phyloP scores from a whole-genome alignment of 257 asterid species.

The Asclepias syriaca region DNA sequence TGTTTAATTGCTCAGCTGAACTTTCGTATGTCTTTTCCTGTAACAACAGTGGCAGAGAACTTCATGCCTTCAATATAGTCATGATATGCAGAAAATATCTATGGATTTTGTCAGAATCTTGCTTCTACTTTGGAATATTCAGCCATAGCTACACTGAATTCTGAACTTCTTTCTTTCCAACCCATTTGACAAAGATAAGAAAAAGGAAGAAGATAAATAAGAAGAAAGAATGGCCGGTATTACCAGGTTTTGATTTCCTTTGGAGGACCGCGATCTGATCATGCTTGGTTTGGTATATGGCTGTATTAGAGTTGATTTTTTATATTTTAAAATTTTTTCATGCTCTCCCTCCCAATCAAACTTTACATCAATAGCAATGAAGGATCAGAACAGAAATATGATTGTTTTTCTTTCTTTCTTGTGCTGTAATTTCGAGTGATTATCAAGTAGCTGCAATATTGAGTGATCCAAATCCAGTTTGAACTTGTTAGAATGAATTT shows the following conservation, averaged over 20 bases:
- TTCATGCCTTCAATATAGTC: background rate
- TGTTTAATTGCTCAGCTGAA: background rate
- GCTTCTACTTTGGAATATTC: background rate
- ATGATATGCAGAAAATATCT: background rate
- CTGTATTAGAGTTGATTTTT: background rate
- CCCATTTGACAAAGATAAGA: background rate
- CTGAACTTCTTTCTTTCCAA: background rate
- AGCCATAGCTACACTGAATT: background rate
- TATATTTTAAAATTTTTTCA: background rate
- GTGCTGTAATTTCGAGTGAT: background rate
- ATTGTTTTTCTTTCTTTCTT: background rate
- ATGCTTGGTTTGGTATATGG: background rate
- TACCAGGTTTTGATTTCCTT: background rate
- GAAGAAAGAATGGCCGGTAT: background rate
- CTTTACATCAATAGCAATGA: background rate
- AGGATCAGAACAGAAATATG: background rate
- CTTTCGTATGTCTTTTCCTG: background rate
- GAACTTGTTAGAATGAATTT: background rate
- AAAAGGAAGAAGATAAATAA: slow-evolving; percentile 2
- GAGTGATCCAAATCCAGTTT: background rate
- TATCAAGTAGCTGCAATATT: background rate
- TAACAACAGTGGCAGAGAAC: slow-evolving; percentile 15
- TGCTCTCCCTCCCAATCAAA: background rate
- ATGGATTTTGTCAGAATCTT: slow-evolving; percentile 1
- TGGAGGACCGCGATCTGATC: background rate